These are phyloP conservation scores for Reutealis trisperma DNA, from an alignment of 345 rosid species.

Conservation along the genomic window DNA sequence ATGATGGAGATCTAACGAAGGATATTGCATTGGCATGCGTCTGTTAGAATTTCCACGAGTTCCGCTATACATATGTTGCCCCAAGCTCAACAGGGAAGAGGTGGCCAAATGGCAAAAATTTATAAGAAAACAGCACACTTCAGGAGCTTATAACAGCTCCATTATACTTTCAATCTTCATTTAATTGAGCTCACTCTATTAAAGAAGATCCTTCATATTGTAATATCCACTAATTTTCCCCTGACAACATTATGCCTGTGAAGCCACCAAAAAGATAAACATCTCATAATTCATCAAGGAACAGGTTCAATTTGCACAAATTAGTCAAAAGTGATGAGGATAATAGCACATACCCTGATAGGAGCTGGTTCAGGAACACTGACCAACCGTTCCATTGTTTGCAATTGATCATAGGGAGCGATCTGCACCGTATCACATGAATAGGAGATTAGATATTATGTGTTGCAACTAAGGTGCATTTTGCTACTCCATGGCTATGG, in stretches of 20 bases:
- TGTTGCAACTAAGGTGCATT: background rate
- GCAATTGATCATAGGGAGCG: conserved; percentile 96
- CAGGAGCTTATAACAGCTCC: background rate
- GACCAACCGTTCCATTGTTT: conserved; percentile 71
- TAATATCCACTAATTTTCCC: background rate
- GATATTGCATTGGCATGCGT: background rate
- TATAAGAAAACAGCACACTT: background rate
- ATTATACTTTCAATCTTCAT: background rate
- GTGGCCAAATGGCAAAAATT: background rate
- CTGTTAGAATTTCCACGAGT: background rate
- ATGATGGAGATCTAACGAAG: background rate
- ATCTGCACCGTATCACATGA: conserved; percentile 47
- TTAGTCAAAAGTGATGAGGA: background rate
- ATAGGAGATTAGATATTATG: background rate
- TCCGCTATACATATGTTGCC: conserved; percentile 1
- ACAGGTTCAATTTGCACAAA: background rate
- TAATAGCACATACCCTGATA: conserved; percentile 6
- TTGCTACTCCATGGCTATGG: background rate
- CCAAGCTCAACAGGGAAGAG: background rate
- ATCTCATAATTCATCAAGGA: background rate
- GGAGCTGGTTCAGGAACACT: conserved; percentile 49
- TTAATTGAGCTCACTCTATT: background rate
- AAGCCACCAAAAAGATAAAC: background rate
- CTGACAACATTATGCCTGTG: conserved; percentile 7
- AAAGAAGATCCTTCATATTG: background rate